These are phyloP conservation scores for Dendrobium nobile DNA, from an alignment of 106 monocot species.

Conservation along the genomic window DNA sequence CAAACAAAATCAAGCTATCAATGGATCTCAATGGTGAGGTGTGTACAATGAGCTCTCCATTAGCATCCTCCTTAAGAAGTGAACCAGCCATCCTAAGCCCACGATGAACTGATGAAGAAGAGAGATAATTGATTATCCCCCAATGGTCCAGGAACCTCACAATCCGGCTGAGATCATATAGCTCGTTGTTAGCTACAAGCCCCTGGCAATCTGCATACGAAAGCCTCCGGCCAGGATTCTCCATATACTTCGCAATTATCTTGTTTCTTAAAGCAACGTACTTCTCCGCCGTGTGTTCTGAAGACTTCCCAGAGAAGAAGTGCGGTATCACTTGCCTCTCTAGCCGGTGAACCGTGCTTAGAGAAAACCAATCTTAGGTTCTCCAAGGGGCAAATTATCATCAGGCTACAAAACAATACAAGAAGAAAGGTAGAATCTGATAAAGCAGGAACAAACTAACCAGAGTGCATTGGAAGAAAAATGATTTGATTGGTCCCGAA, in stretches of 20 bases:
- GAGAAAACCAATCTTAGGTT: conserved; percentile 82
- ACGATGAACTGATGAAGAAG: conserved; percentile 34
- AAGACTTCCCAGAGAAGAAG: conserved; percentile 84
- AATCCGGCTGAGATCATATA: conserved; percentile 83
- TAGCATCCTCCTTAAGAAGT: conserved; percentile 70
- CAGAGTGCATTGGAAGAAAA: conserved; percentile 72
- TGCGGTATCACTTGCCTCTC: conserved; percentile 97
- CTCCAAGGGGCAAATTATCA: conserved; percentile 5
- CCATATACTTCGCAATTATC: conserved; percentile 67
- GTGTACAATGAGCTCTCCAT: conserved; percentile 71
- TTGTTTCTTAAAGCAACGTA: conserved; percentile 69
- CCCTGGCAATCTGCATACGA: conserved; percentile 67
- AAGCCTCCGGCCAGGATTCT: conserved; percentile 65
- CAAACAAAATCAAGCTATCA: conserved; percentile 89
- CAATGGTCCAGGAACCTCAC: conserved; percentile 89
- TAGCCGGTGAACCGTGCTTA: conserved; percentile 57
- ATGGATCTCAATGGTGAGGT: conserved; percentile 66
- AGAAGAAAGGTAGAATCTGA: neutral
- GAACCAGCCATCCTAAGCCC: conserved; percentile 42
- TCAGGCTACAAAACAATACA: neutral
- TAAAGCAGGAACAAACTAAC: conserved; percentile 19
- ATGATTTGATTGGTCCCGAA: conserved; percentile 32
- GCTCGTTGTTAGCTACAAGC: conserved; percentile 50
- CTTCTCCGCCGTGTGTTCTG: conserved; percentile 64
- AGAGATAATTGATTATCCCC: conserved; percentile 95